Percentiles rank a stretch among this genome's conserved stretches.
Evolutionary conservation across 1,284 basidiomycete genomes (phyloP).

Genomic region (Inonotus obliquus): DNA sequence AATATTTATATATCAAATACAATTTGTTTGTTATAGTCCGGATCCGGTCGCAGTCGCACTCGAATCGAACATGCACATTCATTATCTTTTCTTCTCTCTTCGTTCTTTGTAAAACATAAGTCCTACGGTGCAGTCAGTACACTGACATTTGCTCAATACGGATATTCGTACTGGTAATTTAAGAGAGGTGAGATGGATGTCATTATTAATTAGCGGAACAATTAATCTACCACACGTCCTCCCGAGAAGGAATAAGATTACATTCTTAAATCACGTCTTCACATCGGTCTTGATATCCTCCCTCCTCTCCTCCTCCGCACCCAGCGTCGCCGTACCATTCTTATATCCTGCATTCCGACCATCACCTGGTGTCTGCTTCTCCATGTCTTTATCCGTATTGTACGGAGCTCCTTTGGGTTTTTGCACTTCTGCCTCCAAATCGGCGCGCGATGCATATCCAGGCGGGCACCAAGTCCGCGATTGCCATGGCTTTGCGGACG

Average conservation of each 20-base stretch:
- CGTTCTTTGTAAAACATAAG: not conserved
- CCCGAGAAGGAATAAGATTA: too few species aligned
- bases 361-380: slow-evolving; percentile 7
- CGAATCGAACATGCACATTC: not conserved
- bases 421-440: slow-evolving; percentile 34
- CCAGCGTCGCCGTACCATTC: not conserved
- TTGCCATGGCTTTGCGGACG: slow-evolving; percentile 63
- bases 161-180: not conserved
- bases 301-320: slow-evolving; percentile 19
- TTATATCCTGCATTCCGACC: slow-evolving; percentile 1
- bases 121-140: not conserved
- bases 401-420: not conserved
- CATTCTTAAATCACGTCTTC: not conserved
- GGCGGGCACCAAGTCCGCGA: slow-evolving; percentile 51
- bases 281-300: slow-evolving; percentile 34
- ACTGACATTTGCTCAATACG: not conserved
- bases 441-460: slow-evolving; percentile 40
- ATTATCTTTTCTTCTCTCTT: not conserved
- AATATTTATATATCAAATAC: too few species aligned
- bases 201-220: too few species aligned
- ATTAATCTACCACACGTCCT: too few species aligned
- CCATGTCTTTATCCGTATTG: not conserved
- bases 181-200: too few species aligned
- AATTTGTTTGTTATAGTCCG: too few species aligned
- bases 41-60: too few species aligned